Conservation (phyloP, 306 rosid species). For the Trifolium repens region DNA sequence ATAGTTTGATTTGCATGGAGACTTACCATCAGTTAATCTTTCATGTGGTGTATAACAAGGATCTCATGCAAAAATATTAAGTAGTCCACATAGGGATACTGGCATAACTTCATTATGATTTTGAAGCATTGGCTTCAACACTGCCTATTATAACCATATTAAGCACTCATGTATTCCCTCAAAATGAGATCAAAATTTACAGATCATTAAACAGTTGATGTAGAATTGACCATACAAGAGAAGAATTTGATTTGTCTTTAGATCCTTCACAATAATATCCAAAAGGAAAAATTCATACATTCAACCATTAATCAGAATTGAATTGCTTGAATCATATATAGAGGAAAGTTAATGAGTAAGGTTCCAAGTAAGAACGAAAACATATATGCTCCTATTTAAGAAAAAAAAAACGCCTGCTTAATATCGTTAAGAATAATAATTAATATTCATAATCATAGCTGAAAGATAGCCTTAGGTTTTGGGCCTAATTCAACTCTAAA, state of each 20-base stretch:
- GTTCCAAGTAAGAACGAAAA: not conserved
- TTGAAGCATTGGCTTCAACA: not conserved
- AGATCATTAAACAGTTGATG: not conserved
- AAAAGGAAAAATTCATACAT: not conserved
- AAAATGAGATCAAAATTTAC: not conserved
- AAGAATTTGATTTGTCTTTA: not conserved
- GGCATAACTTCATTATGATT: not conserved
- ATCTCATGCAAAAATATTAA: not conserved
- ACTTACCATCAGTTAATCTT: not conserved
- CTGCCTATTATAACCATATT: not conserved
- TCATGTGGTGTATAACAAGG: not conserved
- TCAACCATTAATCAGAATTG: not conserved
- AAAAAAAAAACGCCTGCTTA: not conserved
- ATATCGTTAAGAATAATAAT: not conserved
- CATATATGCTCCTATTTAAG: not conserved
- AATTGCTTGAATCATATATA: not conserved
- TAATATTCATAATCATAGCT: not conserved
- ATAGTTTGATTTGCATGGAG: not conserved
- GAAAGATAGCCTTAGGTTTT: not conserved
- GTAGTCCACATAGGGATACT: not conserved
- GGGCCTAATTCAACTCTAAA: not conserved
- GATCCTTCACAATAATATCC: not conserved
- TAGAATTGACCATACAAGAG: not conserved
- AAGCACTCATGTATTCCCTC: not conserved
- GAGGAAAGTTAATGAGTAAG: not conserved